Conservation (phyloP, 345 rosid species). For the Schrenkiella parvula region DNA sequence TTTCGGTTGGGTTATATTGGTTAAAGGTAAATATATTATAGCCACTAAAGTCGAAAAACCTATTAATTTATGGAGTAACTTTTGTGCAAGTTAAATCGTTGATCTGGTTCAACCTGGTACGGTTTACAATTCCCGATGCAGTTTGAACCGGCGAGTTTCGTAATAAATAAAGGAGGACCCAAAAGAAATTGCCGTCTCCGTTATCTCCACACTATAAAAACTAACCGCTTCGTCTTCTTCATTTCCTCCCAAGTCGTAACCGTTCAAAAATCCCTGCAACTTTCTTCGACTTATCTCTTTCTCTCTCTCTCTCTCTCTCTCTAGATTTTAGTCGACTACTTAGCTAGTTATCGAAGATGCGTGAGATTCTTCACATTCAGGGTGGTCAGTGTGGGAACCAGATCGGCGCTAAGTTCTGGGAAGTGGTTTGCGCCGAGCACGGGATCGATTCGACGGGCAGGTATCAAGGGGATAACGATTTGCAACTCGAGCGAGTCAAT, state of each 20-base stretch:
- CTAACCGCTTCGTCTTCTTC: constrained; percentile 20
- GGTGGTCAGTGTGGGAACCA: constrained; percentile 84
- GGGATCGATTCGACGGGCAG: constrained; percentile 68
- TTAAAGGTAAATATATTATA: not conserved
- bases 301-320: not conserved
- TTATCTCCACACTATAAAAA: constrained; percentile 30
- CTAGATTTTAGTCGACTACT: not conserved
- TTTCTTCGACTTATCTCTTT: not conserved
- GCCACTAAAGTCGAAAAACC: not conserved
- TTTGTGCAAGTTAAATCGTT: not conserved
- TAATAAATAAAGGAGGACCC: not conserved
- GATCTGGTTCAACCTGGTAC: not conserved
- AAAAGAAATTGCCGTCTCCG: constrained; percentile 19
- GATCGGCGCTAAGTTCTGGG: constrained; percentile 57
- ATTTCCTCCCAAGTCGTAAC: constrained; percentile 8
- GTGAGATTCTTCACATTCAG: constrained; percentile 73
- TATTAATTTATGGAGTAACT: too few relatives aligned
- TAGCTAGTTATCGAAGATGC: constrained; percentile 39
- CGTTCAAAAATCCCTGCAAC: not conserved
- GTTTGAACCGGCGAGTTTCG: constrained; percentile 11
- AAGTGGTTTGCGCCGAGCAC: constrained; percentile 48
- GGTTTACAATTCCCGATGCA: constrained; percentile 6
- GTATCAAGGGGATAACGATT: constrained; percentile 53
- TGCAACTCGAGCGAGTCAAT: constrained; percentile 73
- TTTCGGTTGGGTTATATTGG: not conserved